Evolutionary conservation across 2,329 filamentous ascomycete species (phyloP).

Genomic region (Ascochyta rabiei): DNA sequence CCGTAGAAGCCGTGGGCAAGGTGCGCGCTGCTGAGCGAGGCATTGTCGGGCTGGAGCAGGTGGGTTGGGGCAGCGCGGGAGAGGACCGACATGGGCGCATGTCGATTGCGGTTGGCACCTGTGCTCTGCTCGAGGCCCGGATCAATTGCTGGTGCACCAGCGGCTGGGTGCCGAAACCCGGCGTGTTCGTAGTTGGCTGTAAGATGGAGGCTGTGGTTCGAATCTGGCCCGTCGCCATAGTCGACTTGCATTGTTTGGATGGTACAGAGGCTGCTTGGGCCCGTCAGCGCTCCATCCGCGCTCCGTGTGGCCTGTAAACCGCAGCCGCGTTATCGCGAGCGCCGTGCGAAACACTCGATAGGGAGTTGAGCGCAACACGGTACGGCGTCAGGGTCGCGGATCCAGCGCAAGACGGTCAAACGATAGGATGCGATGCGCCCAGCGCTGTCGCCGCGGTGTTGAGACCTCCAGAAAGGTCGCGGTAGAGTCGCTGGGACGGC

Average conservation of each 20-base stretch:
- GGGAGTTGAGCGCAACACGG: conserved; percentile 10
- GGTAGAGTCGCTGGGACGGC: conserved; percentile 1
- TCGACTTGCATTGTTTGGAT: conserved; percentile 47
- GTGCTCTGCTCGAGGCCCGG: conserved; percentile 45
- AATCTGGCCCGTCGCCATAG: conserved; percentile 42
- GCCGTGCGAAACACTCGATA: conserved; percentile 18
- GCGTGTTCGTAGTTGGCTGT: conserved; percentile 43
- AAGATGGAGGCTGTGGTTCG: conserved; percentile 42
- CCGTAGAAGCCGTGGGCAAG: conserved; percentile 46
- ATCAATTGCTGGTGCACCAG: conserved; percentile 44
- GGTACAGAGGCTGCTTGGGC: conserved; percentile 28
- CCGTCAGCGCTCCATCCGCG: conserved; percentile 43
- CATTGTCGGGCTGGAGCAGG: conserved; percentile 46
- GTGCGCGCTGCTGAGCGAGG: conserved; percentile 35
- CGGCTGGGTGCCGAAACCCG: conserved; percentile 40
- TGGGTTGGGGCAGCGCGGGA: conserved; percentile 36
- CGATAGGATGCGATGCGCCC: conserved; percentile 39
- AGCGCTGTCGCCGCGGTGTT: conserved; percentile 26
- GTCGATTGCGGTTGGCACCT: conserved; percentile 42
- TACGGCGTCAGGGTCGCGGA: conserved; percentile 18
- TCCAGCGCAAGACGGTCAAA: conserved; percentile 26
- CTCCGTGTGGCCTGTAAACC: conserved; percentile 30
- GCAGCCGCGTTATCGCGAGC: conserved; percentile 19
- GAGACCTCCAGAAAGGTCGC: conserved; percentile 5
- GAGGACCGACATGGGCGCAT: conserved; percentile 43